phyloP scores from a whole-genome alignment of 805 yeast species.

The Ogataea wickerhamii region DNA sequence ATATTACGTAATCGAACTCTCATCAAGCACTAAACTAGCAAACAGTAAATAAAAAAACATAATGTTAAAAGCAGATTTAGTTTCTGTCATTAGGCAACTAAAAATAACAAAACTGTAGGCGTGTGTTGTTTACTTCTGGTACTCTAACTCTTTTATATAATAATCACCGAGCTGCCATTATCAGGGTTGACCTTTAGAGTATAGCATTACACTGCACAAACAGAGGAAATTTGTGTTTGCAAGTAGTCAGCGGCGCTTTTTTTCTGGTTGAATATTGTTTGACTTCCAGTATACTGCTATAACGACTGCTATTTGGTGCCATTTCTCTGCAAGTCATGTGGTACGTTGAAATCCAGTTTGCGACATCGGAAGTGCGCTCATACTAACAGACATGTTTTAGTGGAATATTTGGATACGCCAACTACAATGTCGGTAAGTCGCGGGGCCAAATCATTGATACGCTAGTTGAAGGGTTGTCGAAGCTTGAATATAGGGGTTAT shows the following conservation, averaged over 20 bases:
- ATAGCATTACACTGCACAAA: too few relatives aligned
- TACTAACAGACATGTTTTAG: constrained; percentile 30
- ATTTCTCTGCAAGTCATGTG: background rate
- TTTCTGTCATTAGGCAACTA: background rate
- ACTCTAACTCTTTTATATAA: too few relatives aligned
- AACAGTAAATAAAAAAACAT: constrained; percentile 1
- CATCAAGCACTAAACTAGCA: background rate
- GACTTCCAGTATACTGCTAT: too few relatives aligned
- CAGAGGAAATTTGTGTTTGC: too few relatives aligned
- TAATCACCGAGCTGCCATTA: too few relatives aligned
- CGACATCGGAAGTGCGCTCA: background rate
- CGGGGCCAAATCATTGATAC: constrained; percentile 92
- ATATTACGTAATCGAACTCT: background rate
- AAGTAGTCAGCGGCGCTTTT: too few relatives aligned
- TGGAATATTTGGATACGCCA: constrained; percentile 98
- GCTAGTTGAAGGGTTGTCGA: constrained; percentile 75
- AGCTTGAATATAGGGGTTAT: constrained; percentile 96
- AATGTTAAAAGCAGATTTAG: background rate
- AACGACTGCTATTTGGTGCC: too few relatives aligned
- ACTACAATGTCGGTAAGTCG: constrained; percentile 85
- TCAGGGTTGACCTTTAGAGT: too few relatives aligned
- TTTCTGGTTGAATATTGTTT: too few relatives aligned
- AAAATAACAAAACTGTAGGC: constrained; percentile 1
- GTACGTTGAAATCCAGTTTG: background rate
- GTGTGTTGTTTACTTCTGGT: too few relatives aligned